Evolutionary conservation across 75 land plant species (phyloP).

Genomic region (Selaginella tamariscina): DNA sequence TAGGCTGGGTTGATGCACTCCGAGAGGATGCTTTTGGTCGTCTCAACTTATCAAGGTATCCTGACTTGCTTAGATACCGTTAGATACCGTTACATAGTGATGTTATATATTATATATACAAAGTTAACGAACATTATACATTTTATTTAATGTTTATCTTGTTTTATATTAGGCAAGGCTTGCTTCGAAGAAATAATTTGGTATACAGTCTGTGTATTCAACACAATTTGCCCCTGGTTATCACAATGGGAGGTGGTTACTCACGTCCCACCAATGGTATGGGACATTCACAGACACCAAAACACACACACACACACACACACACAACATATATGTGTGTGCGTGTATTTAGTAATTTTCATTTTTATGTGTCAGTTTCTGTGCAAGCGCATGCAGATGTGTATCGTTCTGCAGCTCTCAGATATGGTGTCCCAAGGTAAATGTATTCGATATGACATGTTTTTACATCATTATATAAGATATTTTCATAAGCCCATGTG

Average conservation of each 20-base stretch:
- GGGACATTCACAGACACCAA: neutral
- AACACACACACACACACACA: too few species aligned
- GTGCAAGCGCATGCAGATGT: slow-evolving; percentile 33
- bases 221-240: slow-evolving; percentile 20
- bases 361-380: slow-evolving; percentile 18
- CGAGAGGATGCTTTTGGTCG: slow-evolving; percentile 30
- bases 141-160: neutral
- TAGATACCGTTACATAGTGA: slow-evolving; percentile 16
- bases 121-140: neutral
- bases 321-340: too few species aligned
- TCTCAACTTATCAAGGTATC: slow-evolving; percentile 18
- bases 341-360: too few species aligned
- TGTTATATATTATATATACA: neutral
- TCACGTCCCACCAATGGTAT: slow-evolving; percentile 25
- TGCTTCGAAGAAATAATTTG: slow-evolving; percentile 28
- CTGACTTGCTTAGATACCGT: neutral
- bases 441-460: too few species aligned
- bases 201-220: slow-evolving; percentile 27
- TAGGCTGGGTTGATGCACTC: slow-evolving; percentile 36
- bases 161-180: slow-evolving; percentile 30
- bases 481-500: too few species aligned
- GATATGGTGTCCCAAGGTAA: slow-evolving; percentile 21
- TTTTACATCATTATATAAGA: too few species aligned
- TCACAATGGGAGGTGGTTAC: slow-evolving; percentile 39
- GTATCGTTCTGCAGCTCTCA: slow-evolving; percentile 32